Evolutionary conservation across 2,329 filamentous ascomycete species (phyloP), one percentile per base, ranked within the genome.

Genomic region (Furcasterigmium furcatum): DNA sequence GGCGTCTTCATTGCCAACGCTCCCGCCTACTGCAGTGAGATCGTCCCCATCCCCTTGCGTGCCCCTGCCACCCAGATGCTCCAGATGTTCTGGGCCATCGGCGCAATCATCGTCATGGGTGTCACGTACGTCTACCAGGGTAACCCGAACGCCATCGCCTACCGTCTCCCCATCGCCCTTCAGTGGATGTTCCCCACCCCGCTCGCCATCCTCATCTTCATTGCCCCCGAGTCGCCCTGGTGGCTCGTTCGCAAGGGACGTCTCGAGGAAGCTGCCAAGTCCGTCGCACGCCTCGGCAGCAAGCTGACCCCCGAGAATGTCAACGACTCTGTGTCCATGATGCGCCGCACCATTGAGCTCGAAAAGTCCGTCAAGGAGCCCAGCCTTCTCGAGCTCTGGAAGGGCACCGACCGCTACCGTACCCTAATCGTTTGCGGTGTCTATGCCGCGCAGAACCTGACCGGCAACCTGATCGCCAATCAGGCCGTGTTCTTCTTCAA

Each of bases 11-110:
- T 83, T 53, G 79, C 80, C 58, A 83, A 83, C 58, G 73, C 80
- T 5, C 81, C 81, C 1, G 80, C 81, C 7, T 85, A 84, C 66
- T 79, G 73, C 61, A 65, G 64, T 55, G 81, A 85, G 59, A 80
- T 85, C 46, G 77, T 81, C 3, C 80, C 80, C 2, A 71, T 84
- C 43, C 65, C 66, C 56, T 62, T 85, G 45, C 65, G 80, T 59
- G 80, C 74, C 44, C 74, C 78, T 18, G 72, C 72, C 5, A 84
- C 80, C 3, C 75, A 79, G 62, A 84, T 79, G 73, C 55, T 84
- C 61, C 80, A 84, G 64, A 83, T 84, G 79, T 80, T 79, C 66
- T 84, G 80, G 80, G 75, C 79, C 16, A 77, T 84, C 56, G 80
- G 80, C 21, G 61, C 64, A 29, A 84, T 84, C 58, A 80, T 84